Base-by-base conservation (phyloP, 306 rosid genomes). In the apple (Malus domestica) region DNA sequence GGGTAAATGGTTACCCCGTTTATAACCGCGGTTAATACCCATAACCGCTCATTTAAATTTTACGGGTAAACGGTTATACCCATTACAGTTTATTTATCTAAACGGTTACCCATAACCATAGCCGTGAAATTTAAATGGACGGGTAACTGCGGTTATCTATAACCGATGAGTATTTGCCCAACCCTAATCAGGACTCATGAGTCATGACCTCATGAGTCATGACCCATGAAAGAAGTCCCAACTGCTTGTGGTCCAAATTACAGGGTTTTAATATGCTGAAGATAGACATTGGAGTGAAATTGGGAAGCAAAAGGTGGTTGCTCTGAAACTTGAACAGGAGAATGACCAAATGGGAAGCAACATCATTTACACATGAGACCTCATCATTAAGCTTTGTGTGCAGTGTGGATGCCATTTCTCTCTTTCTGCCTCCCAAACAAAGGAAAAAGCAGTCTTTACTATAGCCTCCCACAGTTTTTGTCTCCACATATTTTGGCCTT, bases 321-420 rank as follows among this genome's bases (percentile, higher is more conserved):
- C 71, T 72, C 70, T 32, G 80, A 74, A 77, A 80, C 77, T 70
- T 59, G 70, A 61, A 73, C n/a, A 52, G 74, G 82, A 87, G 79
- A 64, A 72, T 80, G 75, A 75, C 71, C 72, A 82, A 82, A 72
- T 84, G 71, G 75, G 82, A 80, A 72, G 80, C 90, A 82, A 75
- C 82, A 84, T 87, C 81, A 84, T 84, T 25, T 64, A 18, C 63
- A 32, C 68, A 16, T 58, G 77, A 73, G 57, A 45, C 75, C 72
- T 80, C 87, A 87, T 87, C 35, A 87, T 84, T 76, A 78, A 76
- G 68, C 76, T 80, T 80, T 64, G 79, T 78, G 67, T 32, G 80
- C 85, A 59, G 35, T 76, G 78, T 67, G 73, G 82, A 49, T 42
- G 55, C 76, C 73, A 55, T 78, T 32, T 46, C 45, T 57, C 35